Evolutionary conservation across 345 rosid genomes (phyloP).

Genomic region (Populus simonii): DNA sequence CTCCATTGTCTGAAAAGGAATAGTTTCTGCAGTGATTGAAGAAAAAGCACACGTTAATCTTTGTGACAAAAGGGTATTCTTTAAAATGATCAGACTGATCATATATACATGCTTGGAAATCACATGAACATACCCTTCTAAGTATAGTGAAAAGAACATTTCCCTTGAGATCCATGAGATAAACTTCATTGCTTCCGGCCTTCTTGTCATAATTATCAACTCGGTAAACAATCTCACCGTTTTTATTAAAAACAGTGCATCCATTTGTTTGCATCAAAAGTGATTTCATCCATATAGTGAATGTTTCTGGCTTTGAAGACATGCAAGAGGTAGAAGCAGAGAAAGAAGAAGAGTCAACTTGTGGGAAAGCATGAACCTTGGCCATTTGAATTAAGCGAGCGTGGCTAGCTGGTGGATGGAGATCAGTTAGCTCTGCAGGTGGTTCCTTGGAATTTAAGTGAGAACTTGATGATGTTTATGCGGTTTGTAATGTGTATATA

Average conservation of each 20-base stretch:
- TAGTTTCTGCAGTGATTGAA: slow-evolving; percentile 12
- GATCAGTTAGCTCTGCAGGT: background rate
- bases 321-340: slow-evolving; percentile 22
- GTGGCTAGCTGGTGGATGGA: background rate
- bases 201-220: slow-evolving; percentile 59
- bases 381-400: slow-evolving; percentile 26
- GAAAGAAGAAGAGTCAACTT: background rate
- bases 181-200: slow-evolving; percentile 26
- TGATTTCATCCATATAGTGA: slow-evolving; percentile 75
- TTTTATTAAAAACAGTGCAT: slow-evolving; percentile 55
- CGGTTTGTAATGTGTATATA: background rate
- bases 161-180: slow-evolving; percentile 62
- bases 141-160: slow-evolving; percentile 52
- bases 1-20: slow-evolving; percentile 17
- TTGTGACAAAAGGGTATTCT: background rate
- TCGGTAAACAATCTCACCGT: slow-evolving; percentile 49
- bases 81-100: background rate
- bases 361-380: slow-evolving; percentile 46
- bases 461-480: background rate
- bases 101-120: no score
- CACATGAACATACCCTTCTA: slow-evolving; percentile 28
- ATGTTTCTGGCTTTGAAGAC: slow-evolving; percentile 41
- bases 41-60: background rate
- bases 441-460: background rate
- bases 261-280: slow-evolving; percentile 57